Conservation (phyloP, 2,329 filamentous ascomycete species). For the Botrytis galanthina region DNA sequence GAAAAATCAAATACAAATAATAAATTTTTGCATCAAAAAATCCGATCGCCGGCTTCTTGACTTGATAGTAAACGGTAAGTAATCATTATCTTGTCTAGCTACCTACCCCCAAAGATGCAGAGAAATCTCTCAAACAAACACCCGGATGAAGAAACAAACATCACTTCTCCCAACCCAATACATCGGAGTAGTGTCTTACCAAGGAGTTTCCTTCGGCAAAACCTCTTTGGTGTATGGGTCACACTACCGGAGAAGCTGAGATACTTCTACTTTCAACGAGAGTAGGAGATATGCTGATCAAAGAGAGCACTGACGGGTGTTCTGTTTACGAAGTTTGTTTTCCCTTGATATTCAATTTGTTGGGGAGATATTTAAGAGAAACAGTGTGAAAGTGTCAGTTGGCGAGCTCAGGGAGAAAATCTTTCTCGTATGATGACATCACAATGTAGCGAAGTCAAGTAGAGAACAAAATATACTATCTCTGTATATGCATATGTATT, state of each 20-base stretch:
- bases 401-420: not conserved
- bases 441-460: not conserved
- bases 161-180: slow-evolving; percentile 22
- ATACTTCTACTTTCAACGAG: not conserved
- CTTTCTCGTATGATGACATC: not conserved
- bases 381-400: not conserved
- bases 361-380: not conserved
- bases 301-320: slow-evolving; percentile 38
- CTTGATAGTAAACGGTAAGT: not conserved
- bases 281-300: slow-evolving; percentile 32
- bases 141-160: slow-evolving; percentile 36
- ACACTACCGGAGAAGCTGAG: slow-evolving; percentile 27
- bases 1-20: slow-evolving; percentile 14
- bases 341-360: not conserved
- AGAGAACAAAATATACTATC: not conserved
- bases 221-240: slow-evolving; percentile 26
- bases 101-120: not conserved
- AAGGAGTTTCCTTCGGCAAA: slow-evolving; percentile 21
- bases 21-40: not conserved
- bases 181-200: slow-evolving; percentile 29
- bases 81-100: not conserved
- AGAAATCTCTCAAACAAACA: slow-evolving; percentile 6
- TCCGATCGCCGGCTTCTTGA: not conserved
- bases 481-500: not conserved
- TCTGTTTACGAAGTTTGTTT: not conserved